Evolutionary conservation across 495 filamentous ascomycete species (phyloP).

Genomic region (Neurospora sp.): DNA sequence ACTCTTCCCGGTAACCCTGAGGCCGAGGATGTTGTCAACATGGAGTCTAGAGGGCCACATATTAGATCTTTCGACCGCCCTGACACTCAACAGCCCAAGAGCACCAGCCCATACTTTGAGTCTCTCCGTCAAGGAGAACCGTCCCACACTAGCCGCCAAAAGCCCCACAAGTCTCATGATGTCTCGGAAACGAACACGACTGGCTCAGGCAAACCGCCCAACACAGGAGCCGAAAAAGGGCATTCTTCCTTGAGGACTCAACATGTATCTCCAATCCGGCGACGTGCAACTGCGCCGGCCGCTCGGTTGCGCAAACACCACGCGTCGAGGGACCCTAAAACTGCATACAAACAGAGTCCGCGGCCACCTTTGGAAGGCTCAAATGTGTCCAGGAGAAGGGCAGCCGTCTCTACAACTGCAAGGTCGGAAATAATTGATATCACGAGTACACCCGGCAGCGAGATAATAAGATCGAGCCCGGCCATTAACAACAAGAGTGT

Average conservation of each 20-base stretch:
- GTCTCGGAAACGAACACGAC: not conserved
- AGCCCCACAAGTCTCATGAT: not conserved
- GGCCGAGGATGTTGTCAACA: not conserved
- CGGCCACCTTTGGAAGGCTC: conserved; percentile 1
- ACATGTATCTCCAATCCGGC: not conserved
- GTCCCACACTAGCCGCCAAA: not conserved
- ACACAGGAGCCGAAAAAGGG: not conserved
- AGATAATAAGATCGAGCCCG: conserved; percentile 3
- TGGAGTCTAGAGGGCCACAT: not conserved
- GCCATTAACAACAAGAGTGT: conserved; percentile 1
- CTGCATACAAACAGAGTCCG: not conserved
- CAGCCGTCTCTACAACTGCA: not conserved
- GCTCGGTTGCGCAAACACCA: not conserved
- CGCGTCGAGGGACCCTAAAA: not conserved
- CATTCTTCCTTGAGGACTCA: not conserved
- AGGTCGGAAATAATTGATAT: conserved; percentile 2
- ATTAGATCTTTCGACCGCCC: not conserved
- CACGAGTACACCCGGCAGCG: not conserved
- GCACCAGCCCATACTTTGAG: not conserved
- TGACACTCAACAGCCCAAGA: not conserved
- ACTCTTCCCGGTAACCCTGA: not conserved
- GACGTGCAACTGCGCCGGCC: not conserved
- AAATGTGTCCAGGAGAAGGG: not conserved
- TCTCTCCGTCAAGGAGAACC: not conserved
- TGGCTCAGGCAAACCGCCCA: not conserved